Base-by-base conservation (phyloP, 2,329 filamentous ascomycete genomes). In the Fusarium musae region DNA sequence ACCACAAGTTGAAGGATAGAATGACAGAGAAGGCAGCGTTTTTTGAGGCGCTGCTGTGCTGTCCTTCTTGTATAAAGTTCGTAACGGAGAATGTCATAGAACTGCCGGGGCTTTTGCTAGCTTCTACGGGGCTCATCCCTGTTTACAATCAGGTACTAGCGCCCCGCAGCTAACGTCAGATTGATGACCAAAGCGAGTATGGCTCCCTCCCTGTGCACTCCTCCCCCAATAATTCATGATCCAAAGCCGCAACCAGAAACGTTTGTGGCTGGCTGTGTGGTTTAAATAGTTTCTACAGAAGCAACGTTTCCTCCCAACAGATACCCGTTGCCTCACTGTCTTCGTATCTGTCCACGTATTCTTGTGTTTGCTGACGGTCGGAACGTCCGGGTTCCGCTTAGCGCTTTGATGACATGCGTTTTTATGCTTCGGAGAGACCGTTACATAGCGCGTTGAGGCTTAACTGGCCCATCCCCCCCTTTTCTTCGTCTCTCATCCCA, bases 61-160 rank as follows among this genome's bases (percentile, higher is more conserved):
- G 59, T 69, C 66, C 65, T 69, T 69, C 69, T 58, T 69, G 66
- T 69, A 69, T 36, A 44, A 30, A 40, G n/a, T 40, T 69, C 23
- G 58, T 28, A 34, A 65, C 58, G 39, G 36, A 40, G 36, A 47
- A 28, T 47, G 68, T 56, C 58, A 49, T 50, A 52, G 39, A 59
- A 63, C 36, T 71, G 40, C 69, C 47, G 69, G 69, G 68, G 36
- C 50, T 39, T 36, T 36, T 28, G 36, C 36, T 47, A 21, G 32
- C 10, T 17, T 30, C 39, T 40, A 34, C 53, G 49, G 56, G 58
- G 58, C 43, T 42, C n/a, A 56, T 52, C 69, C 69, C 59, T 72
- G 69, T 40, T 40, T 32, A 40, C 26, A 54, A 32, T 67, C 53
- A 68, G 53, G 67, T 63, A 72, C 68, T 58, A 68, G 53, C 47